Conservation (phyloP, 2,329 filamentous ascomycete species). For the Fusarium subtropicale region DNA sequence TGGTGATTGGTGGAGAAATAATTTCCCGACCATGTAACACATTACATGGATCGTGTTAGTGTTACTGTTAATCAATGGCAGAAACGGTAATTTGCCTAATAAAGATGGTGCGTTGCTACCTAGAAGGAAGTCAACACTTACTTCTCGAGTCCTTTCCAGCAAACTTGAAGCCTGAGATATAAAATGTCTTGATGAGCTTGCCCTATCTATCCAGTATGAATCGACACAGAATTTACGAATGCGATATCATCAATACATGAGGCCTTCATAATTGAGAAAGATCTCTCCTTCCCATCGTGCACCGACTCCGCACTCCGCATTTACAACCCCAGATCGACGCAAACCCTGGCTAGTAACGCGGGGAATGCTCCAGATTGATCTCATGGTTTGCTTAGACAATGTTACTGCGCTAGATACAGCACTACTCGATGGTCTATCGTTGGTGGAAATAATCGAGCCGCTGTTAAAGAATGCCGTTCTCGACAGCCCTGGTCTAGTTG, state of each 20-base stretch:
- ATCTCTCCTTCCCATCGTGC: conserved; percentile 9
- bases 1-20: conserved; percentile 20
- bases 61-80: neutral
- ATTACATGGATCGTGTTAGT: conserved; percentile 8
- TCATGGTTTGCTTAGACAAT: neutral
- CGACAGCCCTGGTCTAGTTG: neutral
- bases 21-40: neutral
- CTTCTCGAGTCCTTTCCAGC: neutral
- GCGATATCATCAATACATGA: neutral
- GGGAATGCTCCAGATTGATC: conserved; percentile 2
- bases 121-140: neutral
- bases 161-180: neutral
- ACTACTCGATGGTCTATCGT: conserved; percentile 10
- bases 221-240: neutral
- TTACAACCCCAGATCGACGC: conserved; percentile 27
- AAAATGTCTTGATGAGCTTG: too few relatives aligned
- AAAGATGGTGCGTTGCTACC: neutral
- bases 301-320: conserved; percentile 10
- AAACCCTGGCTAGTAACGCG: conserved; percentile 6
- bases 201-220: neutral
- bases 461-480: neutral
- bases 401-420: neutral
- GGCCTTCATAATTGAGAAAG: neutral
- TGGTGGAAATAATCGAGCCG: conserved; percentile 28
- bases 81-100: conserved; percentile 25